Percentiles rank a stretch among this genome's conserved stretches.
Conservation (phyloP, 257 asterid genomes). For the Coffea eugenioides region DNA sequence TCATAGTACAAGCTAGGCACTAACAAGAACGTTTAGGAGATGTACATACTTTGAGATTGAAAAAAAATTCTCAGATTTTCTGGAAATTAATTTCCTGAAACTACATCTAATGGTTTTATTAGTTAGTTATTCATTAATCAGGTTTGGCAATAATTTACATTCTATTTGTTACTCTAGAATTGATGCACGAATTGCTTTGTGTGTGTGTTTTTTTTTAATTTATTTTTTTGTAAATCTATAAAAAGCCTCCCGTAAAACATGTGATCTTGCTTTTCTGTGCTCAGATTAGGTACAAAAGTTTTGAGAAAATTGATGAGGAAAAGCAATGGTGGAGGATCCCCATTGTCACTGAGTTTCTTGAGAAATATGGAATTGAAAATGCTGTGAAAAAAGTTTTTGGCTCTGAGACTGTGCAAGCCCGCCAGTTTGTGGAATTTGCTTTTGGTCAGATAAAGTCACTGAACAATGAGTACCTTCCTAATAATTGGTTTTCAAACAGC, state of each 20-base stretch:
- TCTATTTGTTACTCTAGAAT: neutral
- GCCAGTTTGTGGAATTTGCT: slow-evolving; percentile 90
- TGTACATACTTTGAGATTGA: too few relatives aligned
- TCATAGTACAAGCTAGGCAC: too few relatives aligned
- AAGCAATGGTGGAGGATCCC: slow-evolving; percentile 97
- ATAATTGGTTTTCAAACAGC: slow-evolving; percentile 45
- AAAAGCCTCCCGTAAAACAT: neutral
- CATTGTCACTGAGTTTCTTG: slow-evolving; percentile 68
- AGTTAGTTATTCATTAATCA: neutral
- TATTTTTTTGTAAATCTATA: neutral
- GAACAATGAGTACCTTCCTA: slow-evolving; percentile 63
- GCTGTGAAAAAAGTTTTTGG: slow-evolving; percentile 75
- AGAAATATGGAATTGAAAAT: slow-evolving; percentile 73
- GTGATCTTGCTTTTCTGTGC: slow-evolving; percentile 6
- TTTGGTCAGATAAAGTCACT: slow-evolving; percentile 76
- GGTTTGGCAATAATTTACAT: neutral
- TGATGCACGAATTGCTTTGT: neutral
- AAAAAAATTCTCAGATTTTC: too few relatives aligned
- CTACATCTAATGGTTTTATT: neutral
- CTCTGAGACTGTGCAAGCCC: slow-evolving; percentile 88
- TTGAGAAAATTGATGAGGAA: slow-evolving; percentile 78
- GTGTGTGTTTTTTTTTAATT: neutral
- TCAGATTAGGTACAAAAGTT: slow-evolving; percentile 89
- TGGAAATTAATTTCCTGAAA: neutral
- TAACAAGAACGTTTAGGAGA: too few relatives aligned